Evolutionary conservation across 1,284 basidiomycete species (phyloP), one percentile per base, ranked within the genome.

Genomic region (Phlebopus sp.): DNA sequence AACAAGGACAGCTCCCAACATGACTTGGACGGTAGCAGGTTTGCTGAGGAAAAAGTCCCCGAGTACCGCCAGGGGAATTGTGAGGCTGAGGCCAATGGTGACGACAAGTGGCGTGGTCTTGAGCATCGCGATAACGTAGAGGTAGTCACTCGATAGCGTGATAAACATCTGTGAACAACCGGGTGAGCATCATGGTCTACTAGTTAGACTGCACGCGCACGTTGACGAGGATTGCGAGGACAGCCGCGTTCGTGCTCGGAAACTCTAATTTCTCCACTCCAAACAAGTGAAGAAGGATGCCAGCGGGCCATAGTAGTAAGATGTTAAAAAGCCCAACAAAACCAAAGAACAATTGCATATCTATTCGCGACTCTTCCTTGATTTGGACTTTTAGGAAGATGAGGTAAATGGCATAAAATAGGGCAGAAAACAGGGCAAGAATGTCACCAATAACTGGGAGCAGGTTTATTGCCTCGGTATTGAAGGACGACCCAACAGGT

Each of bases 101-200:
- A 92, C 94, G 18, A 96, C 89, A 35, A 93, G 73, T 1, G 92
- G 96, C 3, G 94, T 96, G 2, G 95, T 97, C 75, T 97, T 97
- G 53, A 99, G 81, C 94, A 98, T 97, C 5, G 96, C 92, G 7
- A 89, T 64, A 27, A 94, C 85, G 66, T 94, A 95, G 43, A 95
- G 69, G 63, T 88, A 95, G 68, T 96, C 92, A 53, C 86, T 90
- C 4, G 81, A 84, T 25, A 90, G 70, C 1, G 92, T 94, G 61
- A 96, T 91, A 36, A 72, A 71, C 91, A 94, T 96, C 88, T 90
- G 55, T 29, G 39, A 27, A 21, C 27, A 44, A 19, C 37, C 40
- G 27, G 38, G 44, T 30, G 37, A 34, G 21, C 19, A 29, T 5
- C 35, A 29, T 13, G 15, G 29, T 19, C 2, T 21, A 23, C 19